Evolutionary conservation across 2,329 filamentous ascomycete species (phyloP).

Genomic region (Phialocephala subalpina): DNA sequence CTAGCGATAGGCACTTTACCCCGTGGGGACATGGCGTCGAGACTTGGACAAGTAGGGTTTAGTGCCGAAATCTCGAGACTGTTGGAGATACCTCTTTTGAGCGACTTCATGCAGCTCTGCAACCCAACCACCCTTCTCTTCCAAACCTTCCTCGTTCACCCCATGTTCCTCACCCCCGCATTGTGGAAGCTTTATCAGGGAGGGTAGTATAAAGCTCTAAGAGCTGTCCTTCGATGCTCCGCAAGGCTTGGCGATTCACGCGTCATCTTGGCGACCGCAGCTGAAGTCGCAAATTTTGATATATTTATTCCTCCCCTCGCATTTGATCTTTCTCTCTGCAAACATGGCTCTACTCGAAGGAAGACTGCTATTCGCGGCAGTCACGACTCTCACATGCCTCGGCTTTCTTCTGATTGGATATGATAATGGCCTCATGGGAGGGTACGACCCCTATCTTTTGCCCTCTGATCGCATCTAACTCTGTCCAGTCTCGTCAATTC

Average conservation of each 20-base stretch:
- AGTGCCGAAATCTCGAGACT: not conserved
- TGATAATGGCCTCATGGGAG: slow-evolving; percentile 55
- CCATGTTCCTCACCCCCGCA: not conserved
- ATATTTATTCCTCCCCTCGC: not conserved
- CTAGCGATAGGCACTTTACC: not conserved
- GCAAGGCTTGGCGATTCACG: not conserved
- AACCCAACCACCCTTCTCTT: not conserved
- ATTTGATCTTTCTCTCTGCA: not conserved
- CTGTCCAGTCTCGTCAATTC: slow-evolving; percentile 44
- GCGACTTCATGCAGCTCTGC: not conserved
- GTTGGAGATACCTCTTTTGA: not conserved
- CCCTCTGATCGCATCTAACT: slow-evolving; percentile 17
- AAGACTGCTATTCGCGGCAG: slow-evolving; percentile 48
- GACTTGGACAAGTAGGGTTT: not conserved
- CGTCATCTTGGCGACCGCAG: not conserved
- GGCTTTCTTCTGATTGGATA: slow-evolving; percentile 58
- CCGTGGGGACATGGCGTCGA: not conserved
- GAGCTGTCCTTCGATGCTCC: not conserved
- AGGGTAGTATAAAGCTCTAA: not conserved
- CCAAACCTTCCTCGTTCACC: not conserved
- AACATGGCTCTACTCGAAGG: slow-evolving; percentile 30
- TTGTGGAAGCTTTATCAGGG: not conserved
- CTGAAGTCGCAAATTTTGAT: not conserved
- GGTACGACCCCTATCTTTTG: slow-evolving; percentile 34
- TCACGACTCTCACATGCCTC: slow-evolving; percentile 54